Evolutionary conservation across 1,284 basidiomycete species (phyloP).

Genomic region (Naganishia sp.): DNA sequence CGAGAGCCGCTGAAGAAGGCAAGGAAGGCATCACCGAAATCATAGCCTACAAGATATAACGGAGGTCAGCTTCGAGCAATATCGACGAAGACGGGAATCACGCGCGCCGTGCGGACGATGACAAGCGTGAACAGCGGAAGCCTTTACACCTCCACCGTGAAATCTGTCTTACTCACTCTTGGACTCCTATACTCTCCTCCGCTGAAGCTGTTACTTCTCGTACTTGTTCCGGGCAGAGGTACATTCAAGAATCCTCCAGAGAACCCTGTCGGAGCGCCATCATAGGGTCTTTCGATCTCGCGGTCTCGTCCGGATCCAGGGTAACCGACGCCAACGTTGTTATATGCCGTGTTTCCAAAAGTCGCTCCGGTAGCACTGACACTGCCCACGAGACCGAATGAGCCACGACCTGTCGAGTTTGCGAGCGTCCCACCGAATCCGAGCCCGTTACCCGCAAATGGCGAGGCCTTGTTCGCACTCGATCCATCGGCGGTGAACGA

Average conservation of each 20-base stretch:
- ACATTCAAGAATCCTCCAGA: slow-evolving; percentile 18
- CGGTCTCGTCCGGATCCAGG: slow-evolving; percentile 7
- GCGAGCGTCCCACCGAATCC: slow-evolving; percentile 21
- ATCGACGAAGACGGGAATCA: too few species aligned
- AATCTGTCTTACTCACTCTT: slow-evolving; percentile 11
- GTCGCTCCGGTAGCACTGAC: slow-evolving; percentile 10
- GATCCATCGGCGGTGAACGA: background rate
- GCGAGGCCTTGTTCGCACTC: slow-evolving; percentile 3
- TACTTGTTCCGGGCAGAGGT: slow-evolving; percentile 18
- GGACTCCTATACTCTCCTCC: slow-evolving; percentile 16
- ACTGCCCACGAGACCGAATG: slow-evolving; percentile 12
- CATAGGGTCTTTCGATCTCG: slow-evolving; percentile 11
- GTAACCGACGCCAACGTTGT: slow-evolving; percentile 1
- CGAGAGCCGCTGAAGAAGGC: slow-evolving; percentile 5
- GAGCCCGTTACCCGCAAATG: slow-evolving; percentile 18
- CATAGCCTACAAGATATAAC: background rate
- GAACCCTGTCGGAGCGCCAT: slow-evolving; percentile 22
- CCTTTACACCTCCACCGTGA: background rate
- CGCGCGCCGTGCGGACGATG: background rate
- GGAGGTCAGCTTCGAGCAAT: background rate
- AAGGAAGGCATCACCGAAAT: slow-evolving; percentile 14
- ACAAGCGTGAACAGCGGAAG: background rate
- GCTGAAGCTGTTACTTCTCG: slow-evolving; percentile 25
- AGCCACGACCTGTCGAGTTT: slow-evolving; percentile 9
- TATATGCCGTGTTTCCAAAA: background rate